Evolutionary conservation across 495 filamentous ascomycete species (phyloP), one percentile per base, ranked within the genome.

Genomic region (Chaetomium tenue): DNA sequence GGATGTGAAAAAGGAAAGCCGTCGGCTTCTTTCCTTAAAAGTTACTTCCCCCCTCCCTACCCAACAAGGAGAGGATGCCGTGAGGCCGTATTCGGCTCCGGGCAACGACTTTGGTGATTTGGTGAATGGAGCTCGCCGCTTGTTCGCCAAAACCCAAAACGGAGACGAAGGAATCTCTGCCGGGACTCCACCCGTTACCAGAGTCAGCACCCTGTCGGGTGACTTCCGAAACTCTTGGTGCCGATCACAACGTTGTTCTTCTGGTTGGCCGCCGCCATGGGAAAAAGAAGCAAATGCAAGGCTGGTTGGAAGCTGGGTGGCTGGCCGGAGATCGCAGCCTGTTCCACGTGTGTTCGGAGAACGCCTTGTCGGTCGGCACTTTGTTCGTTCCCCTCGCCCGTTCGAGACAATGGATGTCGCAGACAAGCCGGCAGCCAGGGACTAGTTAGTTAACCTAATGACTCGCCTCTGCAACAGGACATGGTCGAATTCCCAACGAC

Each of bases 221-320:
- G 58, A 9, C 63, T 65, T 65, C 63, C 63, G 63, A 65, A 61
- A 47, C 40, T 44, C 25, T 26, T 15, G 42, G 40, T 57, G 30
- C 63, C 30, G 51, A 54, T 46, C 56, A 55, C 47, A 26, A 56
- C 53, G 53, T 39, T 50, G 50, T 37, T 52, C 23, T 22, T 40
- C 16, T 50, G 60, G 37, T 33, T 22, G 60, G 13, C 28, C 23
- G 23, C 22, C 22, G 40, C 44, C 44, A 9, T 23, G 11, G 26
- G 15, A 25, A 58, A 42, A 33, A 25, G 33, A 44, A 58, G 25
- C 23, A 40, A 37, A 37, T 37, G 33, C 33, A 58, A 46, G 37
- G 39, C 8, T 18, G 39, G 40, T 12, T 37, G 9, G 33, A 46
- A 20, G 39, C 8, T 18, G 39, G 40, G 22, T 37, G 9, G 33